Evolutionary conservation across 1,284 basidiomycete genomes (phyloP).

Genomic region (Veloboletus limbatus): DNA sequence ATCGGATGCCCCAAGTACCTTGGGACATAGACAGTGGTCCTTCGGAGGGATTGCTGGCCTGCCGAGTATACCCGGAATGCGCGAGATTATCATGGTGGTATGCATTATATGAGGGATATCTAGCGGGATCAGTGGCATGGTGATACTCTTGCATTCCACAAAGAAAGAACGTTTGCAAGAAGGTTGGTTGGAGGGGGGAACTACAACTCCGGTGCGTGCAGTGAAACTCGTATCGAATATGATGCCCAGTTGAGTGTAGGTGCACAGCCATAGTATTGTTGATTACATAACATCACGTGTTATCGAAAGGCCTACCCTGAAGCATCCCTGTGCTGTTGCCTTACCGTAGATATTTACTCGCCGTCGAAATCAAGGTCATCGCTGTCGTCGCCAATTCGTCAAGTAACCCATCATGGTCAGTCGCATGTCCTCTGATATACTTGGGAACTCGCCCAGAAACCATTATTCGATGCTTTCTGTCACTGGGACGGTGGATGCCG

Average conservation of each 20-base stretch:
- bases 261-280: no score
- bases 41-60: slow-evolving; percentile 21
- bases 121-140: slow-evolving; percentile 3
- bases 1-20: slow-evolving; percentile 4
- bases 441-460: background rate
- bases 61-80: slow-evolving; percentile 24
- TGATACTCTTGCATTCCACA: slow-evolving; percentile 26
- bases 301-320: slow-evolving; percentile 18
- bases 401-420: slow-evolving; percentile 36
- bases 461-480: background rate
- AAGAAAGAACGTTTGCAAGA: slow-evolving; percentile 2
- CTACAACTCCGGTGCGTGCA: slow-evolving; percentile 1
- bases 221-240: slow-evolving; percentile 3
- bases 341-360: background rate
- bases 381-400: slow-evolving; percentile 22
- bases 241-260: slow-evolving; percentile 2
- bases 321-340: background rate
- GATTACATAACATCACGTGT: no score
- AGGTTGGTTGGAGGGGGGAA: background rate
- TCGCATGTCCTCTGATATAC: slow-evolving; percentile 9
- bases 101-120: slow-evolving; percentile 20
- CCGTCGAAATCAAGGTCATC: slow-evolving; percentile 25
- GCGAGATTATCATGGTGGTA: slow-evolving; percentile 17
- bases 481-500: slow-evolving; percentile 26
- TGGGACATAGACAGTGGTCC: slow-evolving; percentile 12